Base-by-base conservation (phyloP, 164 flowering plant genomes). In the Vitis labrusca region DNA sequence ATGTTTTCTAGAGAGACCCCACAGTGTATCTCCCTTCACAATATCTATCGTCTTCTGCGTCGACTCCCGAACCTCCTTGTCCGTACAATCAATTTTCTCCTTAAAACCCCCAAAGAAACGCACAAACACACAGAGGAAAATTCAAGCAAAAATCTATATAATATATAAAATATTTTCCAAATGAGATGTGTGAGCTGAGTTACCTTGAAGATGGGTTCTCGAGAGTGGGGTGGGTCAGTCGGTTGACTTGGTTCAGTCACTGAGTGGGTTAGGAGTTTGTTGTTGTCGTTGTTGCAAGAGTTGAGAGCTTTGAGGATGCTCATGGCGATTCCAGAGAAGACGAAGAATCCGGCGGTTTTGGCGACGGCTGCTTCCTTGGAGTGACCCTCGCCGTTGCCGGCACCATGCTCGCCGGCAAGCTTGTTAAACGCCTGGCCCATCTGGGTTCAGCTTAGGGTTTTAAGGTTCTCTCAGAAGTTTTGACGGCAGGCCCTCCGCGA, bases 1-100 rank as follows among this genome's bases (percentile, higher is more conserved):
- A 63, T 77, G 75, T 80, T 78, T 73, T 61, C 75, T 76, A 16
- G 85, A 80, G 47, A 84, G 78, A 15, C 84, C 85, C 87, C 85
- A 84, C 19, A 82, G 84, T 0, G 87, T 84, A 73, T 82, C 87
- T 66, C 87, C 87, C 53, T 70, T 84, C 65, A 64, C 85, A 64
- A 82, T 84, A 77, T 82, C 78, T 2, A 84, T 19, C 1, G 71
- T 75, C 51, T 52, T 71, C 8, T 32, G n/a, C 48, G 70, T 23
- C 11, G 73, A 50, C 32, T 58, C 30, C 19, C 67, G 66, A 64
- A 32, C 51, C 10, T 44, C 58, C 50, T 53, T 71, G 10, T 66
- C 69, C 53, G 16, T 9, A 53, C 54, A 19, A 16, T 2, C 50
- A 59, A 17, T 59, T 47, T 69, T 74, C 71, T 66, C 16, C 55